Conservation (phyloP, 2,329 filamentous ascomycete species). For the Trichoderma guizhouense region DNA sequence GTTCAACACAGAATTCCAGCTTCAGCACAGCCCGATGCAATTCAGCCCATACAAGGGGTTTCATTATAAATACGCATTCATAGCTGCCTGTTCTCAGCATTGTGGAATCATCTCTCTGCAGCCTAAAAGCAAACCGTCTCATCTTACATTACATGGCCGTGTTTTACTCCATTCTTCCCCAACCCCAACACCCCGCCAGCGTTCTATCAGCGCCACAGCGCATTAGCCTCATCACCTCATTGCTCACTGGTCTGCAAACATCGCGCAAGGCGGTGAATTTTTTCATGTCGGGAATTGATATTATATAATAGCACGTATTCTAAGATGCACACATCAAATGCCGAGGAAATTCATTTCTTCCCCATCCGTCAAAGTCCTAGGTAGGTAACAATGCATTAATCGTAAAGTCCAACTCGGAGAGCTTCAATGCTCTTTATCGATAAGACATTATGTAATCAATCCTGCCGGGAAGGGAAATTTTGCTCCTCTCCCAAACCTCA, state of each 20-base stretch:
- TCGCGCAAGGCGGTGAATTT: neutral
- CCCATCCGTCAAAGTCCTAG: neutral
- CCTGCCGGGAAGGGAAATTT: conserved; percentile 14
- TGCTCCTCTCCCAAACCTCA: neutral
- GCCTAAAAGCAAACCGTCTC: neutral
- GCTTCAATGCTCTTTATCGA: neutral
- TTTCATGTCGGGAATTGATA: neutral
- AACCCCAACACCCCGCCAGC: neutral
- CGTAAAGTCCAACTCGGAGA: neutral
- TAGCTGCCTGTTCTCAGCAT: neutral
- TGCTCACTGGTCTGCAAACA: neutral
- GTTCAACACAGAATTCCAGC: neutral
- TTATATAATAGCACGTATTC: neutral
- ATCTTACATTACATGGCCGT: neutral
- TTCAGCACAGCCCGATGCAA: neutral
- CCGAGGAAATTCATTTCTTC: neutral
- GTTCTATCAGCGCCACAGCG: neutral
- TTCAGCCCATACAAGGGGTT: neutral
- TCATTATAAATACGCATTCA: neutral
- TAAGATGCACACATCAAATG: neutral
- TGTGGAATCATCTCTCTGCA: neutral
- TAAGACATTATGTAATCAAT: conserved; percentile 4
- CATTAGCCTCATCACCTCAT: neutral
- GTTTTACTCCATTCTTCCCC: neutral
- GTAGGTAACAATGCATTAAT: neutral